phyloP scores from a whole-genome alignment of 129 eudicot genomes.

The Mikania micrantha region DNA sequence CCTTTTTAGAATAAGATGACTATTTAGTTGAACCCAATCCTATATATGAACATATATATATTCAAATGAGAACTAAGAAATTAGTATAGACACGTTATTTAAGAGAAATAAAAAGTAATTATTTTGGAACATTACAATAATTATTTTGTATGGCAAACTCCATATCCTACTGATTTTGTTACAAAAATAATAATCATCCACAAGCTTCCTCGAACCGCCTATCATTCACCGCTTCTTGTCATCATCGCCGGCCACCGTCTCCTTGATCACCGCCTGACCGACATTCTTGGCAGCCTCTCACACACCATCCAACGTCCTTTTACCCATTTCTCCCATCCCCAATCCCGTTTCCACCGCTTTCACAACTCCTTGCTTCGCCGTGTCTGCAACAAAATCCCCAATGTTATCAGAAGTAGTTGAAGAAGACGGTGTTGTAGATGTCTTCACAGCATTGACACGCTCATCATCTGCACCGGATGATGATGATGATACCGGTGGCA shows the following conservation, averaged over 20 bases:
- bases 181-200: no score
- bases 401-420: neutral
- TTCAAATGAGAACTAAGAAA: no score
- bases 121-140: no score
- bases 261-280: slow-evolving; percentile 34
- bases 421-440: slow-evolving; percentile 1
- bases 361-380: slow-evolving; percentile 34
- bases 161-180: no score
- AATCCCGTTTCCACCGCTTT: slow-evolving; percentile 47
- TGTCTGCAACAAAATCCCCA: slow-evolving; percentile 25
- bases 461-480: neutral
- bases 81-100: no score
- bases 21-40: no score
- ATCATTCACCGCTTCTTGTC: neutral
- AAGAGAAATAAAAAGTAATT: no score
- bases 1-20: no score
- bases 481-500: neutral
- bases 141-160: no score
- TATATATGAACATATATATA: no score
- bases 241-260: slow-evolving; percentile 24
- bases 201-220: no score
- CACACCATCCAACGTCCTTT: slow-evolving; percentile 34
- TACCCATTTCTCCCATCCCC: slow-evolving; percentile 38
- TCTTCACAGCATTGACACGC: slow-evolving; percentile 2
- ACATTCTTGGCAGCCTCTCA: slow-evolving; percentile 37